Percentiles rank a stretch among this genome's conserved stretches.
phyloP scores from a whole-genome alignment of 345 rosid genomes.

The Sapria himalayana region DNA sequence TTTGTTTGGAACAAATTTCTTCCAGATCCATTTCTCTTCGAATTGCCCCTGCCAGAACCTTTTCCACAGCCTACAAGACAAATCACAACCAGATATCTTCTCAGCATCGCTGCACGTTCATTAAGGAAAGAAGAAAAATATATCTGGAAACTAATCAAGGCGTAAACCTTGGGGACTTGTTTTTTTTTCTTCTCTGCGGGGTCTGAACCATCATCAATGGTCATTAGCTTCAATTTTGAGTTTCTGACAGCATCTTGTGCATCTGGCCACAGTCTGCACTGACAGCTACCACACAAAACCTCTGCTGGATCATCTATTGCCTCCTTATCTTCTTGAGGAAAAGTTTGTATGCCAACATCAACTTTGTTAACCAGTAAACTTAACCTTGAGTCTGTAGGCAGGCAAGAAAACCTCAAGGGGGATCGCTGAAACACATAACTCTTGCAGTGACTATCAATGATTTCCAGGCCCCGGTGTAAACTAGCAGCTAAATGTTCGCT shows the following conservation, averaged over 20 bases:
- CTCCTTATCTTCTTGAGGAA: conserved; percentile 21
- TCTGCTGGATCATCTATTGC: conserved; percentile 15
- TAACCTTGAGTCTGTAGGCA: conserved; percentile 29
- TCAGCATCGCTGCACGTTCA: too few relatives aligned
- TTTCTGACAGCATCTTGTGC: conserved; percentile 21
- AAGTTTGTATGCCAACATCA: conserved; percentile 76
- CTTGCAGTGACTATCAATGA: conserved; percentile 47
- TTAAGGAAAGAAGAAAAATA: not conserved
- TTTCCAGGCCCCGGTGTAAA: conserved; percentile 83
- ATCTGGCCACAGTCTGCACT: conserved; percentile 21
- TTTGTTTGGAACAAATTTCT: conserved; percentile 76
- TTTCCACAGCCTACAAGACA: conserved; percentile 64
- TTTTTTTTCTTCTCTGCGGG: conserved; percentile 35
- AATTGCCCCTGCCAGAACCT: conserved; percentile 88
- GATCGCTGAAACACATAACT: conserved; percentile 62
- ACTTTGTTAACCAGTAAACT: conserved; percentile 27
- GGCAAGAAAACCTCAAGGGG: conserved; percentile 45
- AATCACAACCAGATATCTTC: conserved; percentile 7
- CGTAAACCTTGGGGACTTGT: conserved; percentile 83
- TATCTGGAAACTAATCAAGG: not conserved
- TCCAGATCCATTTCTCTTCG: conserved; percentile 97
- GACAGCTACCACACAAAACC: conserved; percentile 47
- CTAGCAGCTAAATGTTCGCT: conserved; percentile 85
- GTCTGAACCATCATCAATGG: conserved; percentile 32
- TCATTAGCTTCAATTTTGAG: conserved; percentile 47